phyloP scores from a whole-genome alignment of 768 basidiomycete species.

The Melanogaster broomeanus region DNA sequence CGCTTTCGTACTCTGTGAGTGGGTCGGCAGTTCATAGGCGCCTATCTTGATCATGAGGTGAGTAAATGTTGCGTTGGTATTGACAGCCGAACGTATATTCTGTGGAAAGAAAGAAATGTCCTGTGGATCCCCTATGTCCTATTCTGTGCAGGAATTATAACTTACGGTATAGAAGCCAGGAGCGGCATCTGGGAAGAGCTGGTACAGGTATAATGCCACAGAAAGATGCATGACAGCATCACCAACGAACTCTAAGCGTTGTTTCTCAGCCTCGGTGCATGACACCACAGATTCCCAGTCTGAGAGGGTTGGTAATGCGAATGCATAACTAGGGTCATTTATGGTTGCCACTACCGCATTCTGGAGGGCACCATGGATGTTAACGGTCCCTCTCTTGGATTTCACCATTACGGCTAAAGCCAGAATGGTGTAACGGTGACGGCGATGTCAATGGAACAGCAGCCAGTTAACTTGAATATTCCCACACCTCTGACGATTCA shows the following conservation, averaged over 20 bases:
- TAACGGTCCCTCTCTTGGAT: constrained; percentile 14
- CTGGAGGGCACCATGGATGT: constrained; percentile 19
- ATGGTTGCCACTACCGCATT: constrained; percentile 24
- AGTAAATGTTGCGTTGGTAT: constrained; percentile 39
- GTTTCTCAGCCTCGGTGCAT: constrained; percentile 31
- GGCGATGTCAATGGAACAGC: not conserved
- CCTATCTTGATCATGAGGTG: constrained; percentile 40
- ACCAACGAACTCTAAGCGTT: constrained; percentile 49
- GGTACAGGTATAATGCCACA: constrained; percentile 41
- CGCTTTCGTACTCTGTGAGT: constrained; percentile 33
- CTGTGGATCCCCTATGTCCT: not conserved
- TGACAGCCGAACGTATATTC: constrained; percentile 28
- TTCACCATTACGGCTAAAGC: constrained; percentile 15
- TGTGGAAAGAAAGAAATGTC: not conserved
- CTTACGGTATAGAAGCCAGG: constrained; percentile 40
- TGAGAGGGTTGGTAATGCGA: constrained; percentile 26
- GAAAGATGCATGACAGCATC: constrained; percentile 47
- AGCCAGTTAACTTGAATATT: not conserved
- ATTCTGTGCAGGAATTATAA: not conserved
- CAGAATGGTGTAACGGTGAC: not conserved
- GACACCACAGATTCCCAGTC: constrained; percentile 32
- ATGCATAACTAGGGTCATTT: constrained; percentile 28
- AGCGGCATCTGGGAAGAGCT: constrained; percentile 30
- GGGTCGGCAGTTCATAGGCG: constrained; percentile 18
- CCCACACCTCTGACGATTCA: not conserved